Base-by-base conservation (phyloP, 352 stramenopile genomes). In the Peronosclerospora sorghi region DNA sequence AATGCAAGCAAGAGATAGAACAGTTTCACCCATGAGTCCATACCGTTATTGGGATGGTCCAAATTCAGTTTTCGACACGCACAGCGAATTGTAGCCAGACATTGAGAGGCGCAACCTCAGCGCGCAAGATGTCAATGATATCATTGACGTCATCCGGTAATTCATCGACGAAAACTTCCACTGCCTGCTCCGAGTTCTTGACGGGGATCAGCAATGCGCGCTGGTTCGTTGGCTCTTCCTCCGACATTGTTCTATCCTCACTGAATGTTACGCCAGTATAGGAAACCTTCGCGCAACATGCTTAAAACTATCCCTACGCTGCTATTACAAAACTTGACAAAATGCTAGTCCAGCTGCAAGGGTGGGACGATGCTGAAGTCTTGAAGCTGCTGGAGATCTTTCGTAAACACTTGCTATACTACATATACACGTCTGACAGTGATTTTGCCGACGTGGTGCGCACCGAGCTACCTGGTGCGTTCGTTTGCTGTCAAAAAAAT, bases 11-110 rank as follows among this genome's bases (percentile, higher is more conserved):
- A 26, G 5, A 4, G 17, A 18, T 26, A 17, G 17, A n/a, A 51
- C 9, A 44, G 29, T 41, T 36, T 42, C 15, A 28, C 45, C 39
- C 43, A 2, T 37, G 34, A n/a, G 35, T 44, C 6, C 12, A 14
- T 23, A 8, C 14, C 19, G 13, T 26, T 17, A 18, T 24, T 6
- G 15, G 8, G 5, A 20, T 14, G 8, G 20, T 30, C 3, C n/a
- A 15, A 8, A n/a, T 15, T 32, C 14, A 6, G 5, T 13, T 10
- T 32, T 17, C 1, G 5, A 20, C 18, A 61, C 76, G 54, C 60
- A 90, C 83, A 27, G 85, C 85, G 56, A 96, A 92, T 43, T 90
- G 73, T 38, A 96, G 71, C 85, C 85, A 96, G 19, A 96, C 83
- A 49, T 94, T 69, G 35, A 96, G 67, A 46, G 85, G 83, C 51